phyloP scores from a whole-genome alignment of 108 stramenopile species.

The Fragilaria crotonensis region DNA sequence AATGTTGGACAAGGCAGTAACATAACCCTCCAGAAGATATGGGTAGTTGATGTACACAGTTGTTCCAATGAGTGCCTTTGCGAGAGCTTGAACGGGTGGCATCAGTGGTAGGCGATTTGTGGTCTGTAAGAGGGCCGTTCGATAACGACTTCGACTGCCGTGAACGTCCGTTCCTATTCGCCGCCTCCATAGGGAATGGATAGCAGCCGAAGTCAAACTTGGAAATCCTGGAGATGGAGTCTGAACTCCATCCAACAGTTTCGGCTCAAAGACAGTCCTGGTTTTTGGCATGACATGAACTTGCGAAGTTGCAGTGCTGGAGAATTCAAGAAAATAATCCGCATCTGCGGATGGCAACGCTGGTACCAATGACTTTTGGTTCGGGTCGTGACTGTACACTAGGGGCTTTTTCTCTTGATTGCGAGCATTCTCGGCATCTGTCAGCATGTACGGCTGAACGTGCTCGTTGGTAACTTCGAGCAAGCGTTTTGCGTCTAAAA shows the following conservation, averaged over 20 bases:
- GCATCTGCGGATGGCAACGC: background rate
- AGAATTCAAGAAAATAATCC: background rate
- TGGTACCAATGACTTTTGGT: constrained; percentile 6
- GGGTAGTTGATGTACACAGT: constrained; percentile 74
- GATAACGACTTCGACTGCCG: constrained; percentile 65
- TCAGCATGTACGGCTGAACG: constrained; percentile 12
- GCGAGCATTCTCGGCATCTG: constrained; percentile 54
- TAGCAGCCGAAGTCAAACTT: constrained; percentile 65
- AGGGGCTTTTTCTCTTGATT: constrained; percentile 49
- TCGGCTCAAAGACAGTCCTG: constrained; percentile 43
- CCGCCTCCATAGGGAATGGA: constrained; percentile 42
- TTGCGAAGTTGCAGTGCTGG: background rate
- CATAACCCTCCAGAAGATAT: constrained; percentile 67
- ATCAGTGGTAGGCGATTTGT: constrained; percentile 48
- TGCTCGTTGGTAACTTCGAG: constrained; percentile 35
- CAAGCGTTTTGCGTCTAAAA: constrained; percentile 88
- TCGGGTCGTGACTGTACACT: constrained; percentile 30
- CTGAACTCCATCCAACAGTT: constrained; percentile 34
- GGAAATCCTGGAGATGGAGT: constrained; percentile 70
- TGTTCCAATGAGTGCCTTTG: constrained; percentile 71
- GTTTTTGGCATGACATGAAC: background rate
- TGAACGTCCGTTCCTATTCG: constrained; percentile 63
- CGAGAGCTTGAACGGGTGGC: constrained; percentile 46
- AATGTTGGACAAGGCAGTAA: constrained; percentile 72
- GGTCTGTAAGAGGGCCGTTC: constrained; percentile 65